These are phyloP conservation scores for Bondarzewia mesenterica DNA, from an alignment of 1,284 basidiomycete genomes.

Conservation along the genomic window DNA sequence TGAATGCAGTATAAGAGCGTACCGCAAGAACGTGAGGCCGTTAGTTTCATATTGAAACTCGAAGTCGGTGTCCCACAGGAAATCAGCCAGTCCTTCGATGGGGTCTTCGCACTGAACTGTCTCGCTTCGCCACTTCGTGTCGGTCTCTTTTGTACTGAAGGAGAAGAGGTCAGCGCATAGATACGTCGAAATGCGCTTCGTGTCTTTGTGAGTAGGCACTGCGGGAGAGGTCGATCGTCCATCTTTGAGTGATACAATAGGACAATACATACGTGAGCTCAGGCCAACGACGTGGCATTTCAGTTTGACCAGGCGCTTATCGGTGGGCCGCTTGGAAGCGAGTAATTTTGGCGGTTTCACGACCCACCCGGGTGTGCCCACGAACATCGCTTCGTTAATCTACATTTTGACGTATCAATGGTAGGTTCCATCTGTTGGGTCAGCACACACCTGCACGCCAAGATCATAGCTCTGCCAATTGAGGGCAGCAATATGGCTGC, in stretches of 20 bases:
- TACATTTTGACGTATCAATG: constrained; percentile 17
- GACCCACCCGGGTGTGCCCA: constrained; percentile 49
- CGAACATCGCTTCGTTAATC: constrained; percentile 59
- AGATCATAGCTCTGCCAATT: constrained; percentile 51
- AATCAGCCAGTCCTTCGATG: constrained; percentile 26
- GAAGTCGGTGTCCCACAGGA: constrained; percentile 37
- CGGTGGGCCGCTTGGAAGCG: constrained; percentile 14
- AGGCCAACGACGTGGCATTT: constrained; percentile 34
- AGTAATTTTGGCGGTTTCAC: constrained; percentile 34
- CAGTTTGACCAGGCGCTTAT: constrained; percentile 19
- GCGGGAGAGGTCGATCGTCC: neutral
- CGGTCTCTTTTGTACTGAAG: constrained; percentile 19
- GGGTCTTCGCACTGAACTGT: constrained; percentile 26
- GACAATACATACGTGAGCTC: constrained; percentile 37
- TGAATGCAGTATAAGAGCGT: constrained; percentile 15
- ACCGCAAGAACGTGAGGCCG: constrained; percentile 44
- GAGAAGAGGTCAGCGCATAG: constrained; percentile 36
- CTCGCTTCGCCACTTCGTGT: constrained; percentile 31
- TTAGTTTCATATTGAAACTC: constrained; percentile 43
- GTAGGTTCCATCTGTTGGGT: neutral
- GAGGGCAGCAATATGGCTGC: constrained; percentile 54
- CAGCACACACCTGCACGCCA: constrained; percentile 17
- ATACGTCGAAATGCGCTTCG: constrained; percentile 29
- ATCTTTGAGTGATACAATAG: neutral
- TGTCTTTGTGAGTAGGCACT: constrained; percentile 35